Conservation (phyloP, 352 stramenopile species). For the Globisporangium nunn region DNA sequence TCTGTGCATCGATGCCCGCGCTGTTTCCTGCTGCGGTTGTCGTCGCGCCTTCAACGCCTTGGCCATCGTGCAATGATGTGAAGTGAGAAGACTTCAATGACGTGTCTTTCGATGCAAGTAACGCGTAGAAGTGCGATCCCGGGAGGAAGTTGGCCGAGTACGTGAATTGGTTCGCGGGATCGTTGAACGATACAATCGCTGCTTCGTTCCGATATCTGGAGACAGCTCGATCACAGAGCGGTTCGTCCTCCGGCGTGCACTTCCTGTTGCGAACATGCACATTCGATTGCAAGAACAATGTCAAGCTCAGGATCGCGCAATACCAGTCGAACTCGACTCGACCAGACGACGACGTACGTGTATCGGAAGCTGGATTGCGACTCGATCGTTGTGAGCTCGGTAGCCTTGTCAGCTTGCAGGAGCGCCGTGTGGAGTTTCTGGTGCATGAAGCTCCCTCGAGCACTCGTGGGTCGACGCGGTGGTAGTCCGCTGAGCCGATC, state of each 20-base stretch:
- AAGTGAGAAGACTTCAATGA: neutral
- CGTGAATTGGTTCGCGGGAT: constrained; percentile 33
- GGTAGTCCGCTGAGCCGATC: neutral
- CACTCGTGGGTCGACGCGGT: constrained; percentile 12
- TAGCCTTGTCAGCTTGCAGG: constrained; percentile 36
- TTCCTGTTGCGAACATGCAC: constrained; percentile 3
- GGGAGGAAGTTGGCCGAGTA: constrained; percentile 68
- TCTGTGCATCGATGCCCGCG: neutral
- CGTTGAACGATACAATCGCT: constrained; percentile 53
- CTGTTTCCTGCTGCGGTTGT: neutral
- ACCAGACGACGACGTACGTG: neutral
- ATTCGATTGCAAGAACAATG: neutral
- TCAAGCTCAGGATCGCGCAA: neutral
- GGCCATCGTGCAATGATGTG: neutral
- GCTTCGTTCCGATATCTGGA: constrained; percentile 50
- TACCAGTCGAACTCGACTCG: no score
- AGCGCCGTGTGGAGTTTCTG: constrained; percentile 63
- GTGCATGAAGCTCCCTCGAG: constrained; percentile 39
- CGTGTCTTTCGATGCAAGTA: constrained; percentile 49
- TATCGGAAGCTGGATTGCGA: constrained; percentile 18
- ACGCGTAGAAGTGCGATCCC: constrained; percentile 75
- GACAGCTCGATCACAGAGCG: constrained; percentile 20
- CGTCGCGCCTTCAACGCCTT: neutral
- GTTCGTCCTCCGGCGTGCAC: constrained; percentile 4
- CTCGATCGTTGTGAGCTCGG: constrained; percentile 17